phyloP scores from a whole-genome alignment of 1,284 basidiomycete genomes.

The Athelia sp. region DNA sequence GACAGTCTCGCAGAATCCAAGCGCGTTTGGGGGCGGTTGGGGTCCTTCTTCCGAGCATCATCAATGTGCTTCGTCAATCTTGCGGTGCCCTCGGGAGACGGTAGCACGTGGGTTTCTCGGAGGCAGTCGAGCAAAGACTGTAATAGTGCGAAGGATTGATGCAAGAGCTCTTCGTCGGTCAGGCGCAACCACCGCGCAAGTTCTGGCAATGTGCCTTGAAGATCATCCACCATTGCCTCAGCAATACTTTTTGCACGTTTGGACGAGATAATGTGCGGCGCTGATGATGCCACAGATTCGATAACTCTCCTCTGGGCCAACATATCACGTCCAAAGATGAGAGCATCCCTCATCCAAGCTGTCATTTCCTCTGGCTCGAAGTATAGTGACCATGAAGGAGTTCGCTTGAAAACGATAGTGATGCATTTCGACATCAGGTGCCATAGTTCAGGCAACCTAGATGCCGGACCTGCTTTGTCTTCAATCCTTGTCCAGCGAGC shows the following conservation, averaged over 20 bases:
- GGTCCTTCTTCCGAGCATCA: constrained; percentile 44
- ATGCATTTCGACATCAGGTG: constrained; percentile 75
- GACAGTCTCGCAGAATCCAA: constrained; percentile 54
- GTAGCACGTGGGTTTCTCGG: constrained; percentile 46
- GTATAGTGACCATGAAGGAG: constrained; percentile 75
- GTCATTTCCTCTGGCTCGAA: constrained; percentile 84
- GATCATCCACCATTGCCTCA: constrained; percentile 69
- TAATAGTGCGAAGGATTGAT: constrained; percentile 82
- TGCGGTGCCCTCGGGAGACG: constrained; percentile 41
- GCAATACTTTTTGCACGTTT: constrained; percentile 35
- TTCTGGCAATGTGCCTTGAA: constrained; percentile 76
- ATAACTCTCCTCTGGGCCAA: constrained; percentile 76
- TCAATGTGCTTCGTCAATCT: constrained; percentile 59
- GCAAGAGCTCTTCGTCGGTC: constrained; percentile 83
- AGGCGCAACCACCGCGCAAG: constrained; percentile 84
- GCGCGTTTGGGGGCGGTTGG: constrained; percentile 40
- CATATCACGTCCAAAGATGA: constrained; percentile 86
- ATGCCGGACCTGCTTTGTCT: constrained; percentile 38
- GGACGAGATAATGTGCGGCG: constrained; percentile 13
- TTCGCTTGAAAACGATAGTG: constrained; percentile 78
- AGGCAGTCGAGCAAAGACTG: constrained; percentile 74
- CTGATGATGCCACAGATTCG: constrained; percentile 57
- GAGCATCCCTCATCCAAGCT: constrained; percentile 94
- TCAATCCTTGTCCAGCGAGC: constrained; percentile 46
- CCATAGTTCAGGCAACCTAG: constrained; percentile 74